Evolutionary conservation across 1,284 basidiomycete genomes (phyloP), one percentile per base, ranked within the genome.

Genomic region (Phylloporus sp.): DNA sequence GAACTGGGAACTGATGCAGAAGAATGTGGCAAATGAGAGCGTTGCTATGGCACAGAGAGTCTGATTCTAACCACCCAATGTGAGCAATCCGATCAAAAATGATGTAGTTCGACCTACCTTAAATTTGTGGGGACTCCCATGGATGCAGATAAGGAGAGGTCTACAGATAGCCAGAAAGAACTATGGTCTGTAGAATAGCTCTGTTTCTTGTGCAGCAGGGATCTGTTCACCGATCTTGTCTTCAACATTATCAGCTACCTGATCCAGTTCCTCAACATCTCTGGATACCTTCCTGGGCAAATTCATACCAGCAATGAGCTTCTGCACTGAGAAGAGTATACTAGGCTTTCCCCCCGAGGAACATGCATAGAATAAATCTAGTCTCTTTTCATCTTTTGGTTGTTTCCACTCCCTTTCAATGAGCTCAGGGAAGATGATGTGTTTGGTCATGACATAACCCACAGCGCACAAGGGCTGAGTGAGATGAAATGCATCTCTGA

Each of bases 331-430:
- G 46, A 56, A 49, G 64, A 67, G 54, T 8, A 24, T n/a, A n/a
- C n/a, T 58, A 5, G 59, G 24, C 32, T 26, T n/a, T 7, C 13
- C 32, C 29, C 10, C 8, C 39, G 29, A 55, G 20, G 18, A 46
- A 46, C 13, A 18, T 60, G 32, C 28, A 20, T 29, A 56, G 56
- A 13, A 77, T 86, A 62, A 71, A 92, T 94, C 90, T 70, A 90
- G 84, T 57, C 86, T 90, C 64, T 87, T 90, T 74, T 94, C 94
- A 61, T 97, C 95, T 79, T 98, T 98, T 76, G 97, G 91, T 20
- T 96, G 83, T 80, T 99, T 99, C 88, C 94, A 93, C 75, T 99
- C 97, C 44, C 96, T 84, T 78, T 99, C 97, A n/a, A 98, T 92
- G 50, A 98, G 83, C 77, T 99, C 97, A 37, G 99, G 86, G 75